phyloP scores from a whole-genome alignment of 148 eudicot genomes.

The Arbutus unedo region DNA sequence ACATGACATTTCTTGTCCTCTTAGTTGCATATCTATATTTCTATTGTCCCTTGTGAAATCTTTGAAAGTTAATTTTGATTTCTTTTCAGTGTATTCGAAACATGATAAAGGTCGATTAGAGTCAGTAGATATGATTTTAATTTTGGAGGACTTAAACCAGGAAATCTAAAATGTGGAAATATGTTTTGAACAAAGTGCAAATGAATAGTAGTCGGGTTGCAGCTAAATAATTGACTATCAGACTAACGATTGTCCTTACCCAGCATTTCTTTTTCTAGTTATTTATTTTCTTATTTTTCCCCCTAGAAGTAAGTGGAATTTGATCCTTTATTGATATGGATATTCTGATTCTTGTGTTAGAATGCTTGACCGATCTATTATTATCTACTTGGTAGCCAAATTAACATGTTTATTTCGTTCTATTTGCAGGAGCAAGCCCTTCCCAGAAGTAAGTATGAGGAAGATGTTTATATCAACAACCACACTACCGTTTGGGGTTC shows the following conservation, averaged over 20 bases:
- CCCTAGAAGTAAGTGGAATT: not conserved
- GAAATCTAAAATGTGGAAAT: not conserved
- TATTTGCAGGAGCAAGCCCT: constrained; percentile 54
- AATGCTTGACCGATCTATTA: not conserved
- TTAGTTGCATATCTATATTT: not conserved
- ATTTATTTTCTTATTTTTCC: not conserved
- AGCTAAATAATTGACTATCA: not conserved
- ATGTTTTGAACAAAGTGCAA: not conserved
- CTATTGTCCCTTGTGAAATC: not conserved
- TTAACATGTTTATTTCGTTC: not conserved
- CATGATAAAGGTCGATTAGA: not conserved
- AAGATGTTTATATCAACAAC: constrained; percentile 72
- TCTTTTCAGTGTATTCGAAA: not conserved
- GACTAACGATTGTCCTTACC: not conserved
- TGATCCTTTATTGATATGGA: not conserved
- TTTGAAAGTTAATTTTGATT: not conserved
- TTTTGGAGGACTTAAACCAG: not conserved
- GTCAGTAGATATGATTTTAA: not conserved
- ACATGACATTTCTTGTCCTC: not conserved
- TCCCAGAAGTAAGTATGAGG: constrained; percentile 90
- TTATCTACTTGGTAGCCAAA: not conserved
- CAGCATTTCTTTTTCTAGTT: not conserved
- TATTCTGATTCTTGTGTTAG: not conserved
- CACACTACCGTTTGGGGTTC: constrained; percentile 90
- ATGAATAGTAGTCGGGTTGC: not conserved